Percentiles rank a stretch among this genome's conserved stretches.
These are phyloP conservation scores for Nitzschia sp. DNA, from an alignment of 108 stramenopile species.

Conservation along the genomic window DNA sequence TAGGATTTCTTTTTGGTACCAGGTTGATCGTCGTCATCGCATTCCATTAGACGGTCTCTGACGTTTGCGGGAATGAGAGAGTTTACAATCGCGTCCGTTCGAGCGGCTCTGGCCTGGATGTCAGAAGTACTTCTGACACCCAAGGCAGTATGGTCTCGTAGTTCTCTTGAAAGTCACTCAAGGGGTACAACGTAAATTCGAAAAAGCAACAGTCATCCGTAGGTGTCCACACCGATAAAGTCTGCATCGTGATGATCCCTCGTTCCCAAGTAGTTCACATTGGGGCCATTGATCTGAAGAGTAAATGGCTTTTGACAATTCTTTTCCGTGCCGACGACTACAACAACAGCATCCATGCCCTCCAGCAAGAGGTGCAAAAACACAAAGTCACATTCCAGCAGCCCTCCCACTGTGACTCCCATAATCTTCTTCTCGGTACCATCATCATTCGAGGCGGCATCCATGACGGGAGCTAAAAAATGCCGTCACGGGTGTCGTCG, in stretches of 20 bases:
- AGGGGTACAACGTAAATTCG: too few relatives aligned
- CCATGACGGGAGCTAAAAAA: background rate
- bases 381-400: background rate
- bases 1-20: too few relatives aligned
- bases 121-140: too few relatives aligned
- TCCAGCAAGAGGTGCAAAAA: constrained; percentile 4
- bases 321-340: constrained; percentile 13
- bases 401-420: constrained; percentile 13
- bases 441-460: too few relatives aligned
- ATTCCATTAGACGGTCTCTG: background rate
- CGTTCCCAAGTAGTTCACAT: constrained; percentile 7
- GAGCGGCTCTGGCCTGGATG: background rate
- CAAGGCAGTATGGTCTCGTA: background rate
- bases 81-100: constrained; percentile 16
- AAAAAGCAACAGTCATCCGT: too few relatives aligned
- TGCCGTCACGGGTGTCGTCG: constrained; percentile 1
- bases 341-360: background rate
- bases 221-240: background rate
- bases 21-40: background rate
- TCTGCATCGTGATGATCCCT: constrained; percentile 15
- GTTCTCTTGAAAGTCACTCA: too few relatives aligned
- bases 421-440: background rate
- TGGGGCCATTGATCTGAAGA: constrained; percentile 12
- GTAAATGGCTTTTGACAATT: constrained; percentile 3
- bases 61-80: constrained; percentile 15